Base-by-base conservation (phyloP, 1,139 yeast genomes). In the Yamadazyma atmosphaerica region DNA sequence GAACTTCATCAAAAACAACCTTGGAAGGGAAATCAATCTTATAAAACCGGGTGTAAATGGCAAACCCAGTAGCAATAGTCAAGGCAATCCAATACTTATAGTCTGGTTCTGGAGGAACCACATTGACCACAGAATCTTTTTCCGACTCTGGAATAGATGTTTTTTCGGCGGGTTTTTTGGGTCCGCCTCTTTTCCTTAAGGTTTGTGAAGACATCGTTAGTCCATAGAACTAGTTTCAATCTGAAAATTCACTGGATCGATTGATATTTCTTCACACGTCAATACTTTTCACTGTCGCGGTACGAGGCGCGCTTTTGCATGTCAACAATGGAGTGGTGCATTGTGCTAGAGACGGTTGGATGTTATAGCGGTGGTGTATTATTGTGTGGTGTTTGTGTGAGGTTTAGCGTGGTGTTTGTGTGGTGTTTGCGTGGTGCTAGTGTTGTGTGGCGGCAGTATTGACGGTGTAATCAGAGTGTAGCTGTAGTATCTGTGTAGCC, bases 1-100 rank as follows among this genome's bases (percentile, higher is more conserved):
- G 98, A 23, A 92, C 98, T 60, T 94, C 99, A 66, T 94, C 99
- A 55, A 94, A 94, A 18, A 94, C 98, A 40, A 94, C 98, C 58
- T 86, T 86, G 43, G 74, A 69, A 2, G 98, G 98, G 45, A 72
- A 73, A 55, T 82, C 74, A 44, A 92, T 74, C 45, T 75, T 70
- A 52, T 77, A 77, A 61, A 90, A 89, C 48, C 99, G 76, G 4
- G 88, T 74, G 30, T 66, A 67, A 39, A 85, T 76, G 0, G 97
- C 95, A 31, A 83, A 49, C 0, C 68, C 50, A 0, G 96, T 86
- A 7, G 88, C 72, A 1, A 72, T 47, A 4, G 58, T 42, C 38
- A 79, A 55, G 0, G 78, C 78, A 24, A 66, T 33, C 46, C 61
- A 67, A 50, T 77, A 77, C 45, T 63, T 63, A 24, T 24, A 41